Evolutionary conservation across 768 basidiomycete genomes (phyloP).

Genomic region (Solioccasus polychromus): DNA sequence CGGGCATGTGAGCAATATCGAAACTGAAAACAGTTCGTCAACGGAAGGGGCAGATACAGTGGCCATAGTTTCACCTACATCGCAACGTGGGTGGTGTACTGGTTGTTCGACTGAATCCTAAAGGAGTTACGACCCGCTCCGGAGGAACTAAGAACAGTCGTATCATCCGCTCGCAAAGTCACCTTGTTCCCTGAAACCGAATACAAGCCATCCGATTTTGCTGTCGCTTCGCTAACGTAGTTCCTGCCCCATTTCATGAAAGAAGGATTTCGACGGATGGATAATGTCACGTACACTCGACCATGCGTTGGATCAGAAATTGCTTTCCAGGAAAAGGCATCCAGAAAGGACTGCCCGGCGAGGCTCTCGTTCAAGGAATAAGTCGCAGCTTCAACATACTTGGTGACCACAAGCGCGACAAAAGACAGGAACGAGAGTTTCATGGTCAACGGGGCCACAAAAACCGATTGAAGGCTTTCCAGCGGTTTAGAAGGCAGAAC

Average conservation of each 20-base stretch:
- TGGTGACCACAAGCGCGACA: slow-evolving; percentile 6
- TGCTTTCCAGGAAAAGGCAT: slow-evolving; percentile 27
- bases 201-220: neutral
- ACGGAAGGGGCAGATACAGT: neutral
- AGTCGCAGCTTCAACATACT: slow-evolving; percentile 33
- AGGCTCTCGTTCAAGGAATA: slow-evolving; percentile 46
- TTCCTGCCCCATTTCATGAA: too few relatives aligned
- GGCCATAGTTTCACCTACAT: neutral
- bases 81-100: neutral
- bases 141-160: neutral
- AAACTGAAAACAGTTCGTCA: slow-evolving; percentile 19
- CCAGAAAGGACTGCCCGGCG: slow-evolving; percentile 49
- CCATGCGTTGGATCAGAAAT: slow-evolving; percentile 35
- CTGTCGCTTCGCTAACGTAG: neutral
- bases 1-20: slow-evolving; percentile 37
- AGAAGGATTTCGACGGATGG: too few relatives aligned
- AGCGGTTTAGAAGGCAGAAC: too few relatives aligned
- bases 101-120: neutral
- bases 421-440: slow-evolving; percentile 1
- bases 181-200: neutral
- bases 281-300: slow-evolving; percentile 29
- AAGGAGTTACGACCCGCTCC: neutral
- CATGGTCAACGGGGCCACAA: slow-evolving; percentile 1
- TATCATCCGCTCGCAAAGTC: neutral
- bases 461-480: too few relatives aligned